A percentile compares a stretch with the other conserved stretches of the same genome.
Evolutionary conservation across 805 yeast species (phyloP).

Genomic region (Pichia scutulata): DNA sequence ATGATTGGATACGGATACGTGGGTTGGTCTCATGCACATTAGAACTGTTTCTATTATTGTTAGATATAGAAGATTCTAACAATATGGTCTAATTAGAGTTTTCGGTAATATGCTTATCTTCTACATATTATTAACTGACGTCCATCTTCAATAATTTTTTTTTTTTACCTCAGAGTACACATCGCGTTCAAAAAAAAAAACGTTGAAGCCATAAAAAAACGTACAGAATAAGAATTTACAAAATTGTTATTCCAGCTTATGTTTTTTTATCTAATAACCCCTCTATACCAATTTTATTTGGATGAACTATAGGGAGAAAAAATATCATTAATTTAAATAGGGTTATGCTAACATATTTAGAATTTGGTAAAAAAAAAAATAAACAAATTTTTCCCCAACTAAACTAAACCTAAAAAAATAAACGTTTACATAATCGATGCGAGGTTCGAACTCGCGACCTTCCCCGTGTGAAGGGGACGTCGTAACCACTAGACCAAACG

Average conservation of each 20-base stretch:
- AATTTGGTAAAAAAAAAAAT: too few relatives aligned
- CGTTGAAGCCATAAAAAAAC: neutral
- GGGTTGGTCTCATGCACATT: slow-evolving; percentile 9
- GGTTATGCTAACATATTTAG: too few relatives aligned
- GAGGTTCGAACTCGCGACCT: slow-evolving; percentile 37
- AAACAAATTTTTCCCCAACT: too few relatives aligned
- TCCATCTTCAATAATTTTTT: neutral
- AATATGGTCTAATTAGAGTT: neutral
- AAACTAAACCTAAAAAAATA: neutral
- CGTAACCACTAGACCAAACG: slow-evolving; percentile 36
- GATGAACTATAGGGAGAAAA: too few relatives aligned
- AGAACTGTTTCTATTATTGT: neutral
- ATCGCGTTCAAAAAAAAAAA: neutral
- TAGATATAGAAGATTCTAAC: neutral
- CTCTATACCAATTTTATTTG: too few relatives aligned
- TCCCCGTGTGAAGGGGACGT: slow-evolving; percentile 36
- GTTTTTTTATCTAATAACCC: too few relatives aligned
- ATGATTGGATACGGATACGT: too few relatives aligned
- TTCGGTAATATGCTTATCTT: neutral
- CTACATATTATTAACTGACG: neutral
- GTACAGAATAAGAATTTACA: too few relatives aligned
- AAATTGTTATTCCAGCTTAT: too few relatives aligned
- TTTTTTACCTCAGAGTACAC: too few relatives aligned
- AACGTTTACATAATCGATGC: slow-evolving; percentile 26
- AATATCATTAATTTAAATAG: too few relatives aligned